Conservation (phyloP, 2,329 filamentous ascomycete genomes). For the Talaromyces pinophilus region DNA sequence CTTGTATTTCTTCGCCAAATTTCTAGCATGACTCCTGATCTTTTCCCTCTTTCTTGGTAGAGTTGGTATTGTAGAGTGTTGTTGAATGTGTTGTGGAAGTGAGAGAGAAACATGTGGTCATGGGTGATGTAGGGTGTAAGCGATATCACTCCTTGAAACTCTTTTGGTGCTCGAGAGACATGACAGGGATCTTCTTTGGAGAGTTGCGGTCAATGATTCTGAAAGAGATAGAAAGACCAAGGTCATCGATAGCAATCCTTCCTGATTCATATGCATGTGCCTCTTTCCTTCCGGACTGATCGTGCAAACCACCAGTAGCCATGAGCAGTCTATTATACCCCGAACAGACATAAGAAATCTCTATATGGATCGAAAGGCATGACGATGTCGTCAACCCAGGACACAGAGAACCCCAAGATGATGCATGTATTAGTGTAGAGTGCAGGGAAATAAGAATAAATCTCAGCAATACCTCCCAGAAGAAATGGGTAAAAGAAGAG, state of each 20-base stretch:
- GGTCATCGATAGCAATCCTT: neutral
- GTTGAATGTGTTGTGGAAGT: neutral
- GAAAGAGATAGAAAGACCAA: neutral
- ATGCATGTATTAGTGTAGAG: constrained; percentile 9
- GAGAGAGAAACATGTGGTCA: too few relatives aligned
- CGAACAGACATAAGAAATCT: constrained; percentile 7
- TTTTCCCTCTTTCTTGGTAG: neutral
- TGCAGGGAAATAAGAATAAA: neutral
- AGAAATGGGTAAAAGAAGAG: neutral
- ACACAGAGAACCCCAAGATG: neutral
- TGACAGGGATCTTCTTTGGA: neutral
- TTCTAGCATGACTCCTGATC: constrained; percentile 7
- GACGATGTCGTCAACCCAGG: neutral
- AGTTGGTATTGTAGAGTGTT: neutral
- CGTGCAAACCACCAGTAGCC: neutral
- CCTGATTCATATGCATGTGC: neutral
- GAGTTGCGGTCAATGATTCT: neutral
- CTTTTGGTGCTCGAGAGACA: neutral
- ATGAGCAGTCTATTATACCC: neutral
- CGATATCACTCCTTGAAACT: neutral
- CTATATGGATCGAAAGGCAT: neutral
- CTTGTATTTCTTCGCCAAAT: neutral
- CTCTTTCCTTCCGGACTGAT: neutral
- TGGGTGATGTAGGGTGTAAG: neutral
- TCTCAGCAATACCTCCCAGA: constrained; percentile 9